phyloP scores from a whole-genome alignment of 495 filamentous ascomycete genomes.

The Penicillium herquei region DNA sequence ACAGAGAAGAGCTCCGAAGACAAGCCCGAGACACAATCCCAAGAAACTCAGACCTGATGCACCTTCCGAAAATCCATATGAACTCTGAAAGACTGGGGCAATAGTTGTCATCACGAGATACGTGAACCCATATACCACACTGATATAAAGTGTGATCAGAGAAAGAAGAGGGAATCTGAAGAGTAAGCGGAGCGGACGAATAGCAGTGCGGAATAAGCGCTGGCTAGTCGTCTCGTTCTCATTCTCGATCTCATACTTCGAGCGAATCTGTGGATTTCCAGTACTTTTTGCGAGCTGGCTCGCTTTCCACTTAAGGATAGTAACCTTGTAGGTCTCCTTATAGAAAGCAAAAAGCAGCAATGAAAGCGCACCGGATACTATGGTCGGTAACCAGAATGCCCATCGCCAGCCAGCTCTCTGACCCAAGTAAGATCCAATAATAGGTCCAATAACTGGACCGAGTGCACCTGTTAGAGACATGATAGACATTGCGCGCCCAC shows the following conservation, averaged over 20 bases:
- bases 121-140: background rate
- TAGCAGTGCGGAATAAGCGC: background rate
- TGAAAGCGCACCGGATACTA: constrained; percentile 3
- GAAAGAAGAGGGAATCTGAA: background rate
- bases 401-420: constrained; percentile 9
- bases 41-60: constrained; percentile 3
- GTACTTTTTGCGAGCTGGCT: background rate
- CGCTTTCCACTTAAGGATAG: constrained; percentile 6
- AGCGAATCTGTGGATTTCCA: background rate
- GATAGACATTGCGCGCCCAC: constrained; percentile 5
- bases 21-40: background rate
- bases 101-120: constrained; percentile 1
- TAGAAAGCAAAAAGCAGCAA: constrained; percentile 4
- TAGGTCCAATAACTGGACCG: constrained; percentile 7
- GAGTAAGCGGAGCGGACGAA: background rate
- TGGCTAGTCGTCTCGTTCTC: constrained; percentile 3
- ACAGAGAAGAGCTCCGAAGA: background rate
- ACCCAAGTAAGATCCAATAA: constrained; percentile 7
- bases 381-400: constrained; percentile 9
- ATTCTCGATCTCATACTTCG: constrained; percentile 1
- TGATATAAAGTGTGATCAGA: background rate
- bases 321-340: constrained; percentile 9
- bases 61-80: constrained; percentile 1
- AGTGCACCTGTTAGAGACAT: constrained; percentile 4
- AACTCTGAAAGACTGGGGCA: background rate